phyloP scores from a whole-genome alignment of 345 rosid genomes.

The Odontarrhena argentea region DNA sequence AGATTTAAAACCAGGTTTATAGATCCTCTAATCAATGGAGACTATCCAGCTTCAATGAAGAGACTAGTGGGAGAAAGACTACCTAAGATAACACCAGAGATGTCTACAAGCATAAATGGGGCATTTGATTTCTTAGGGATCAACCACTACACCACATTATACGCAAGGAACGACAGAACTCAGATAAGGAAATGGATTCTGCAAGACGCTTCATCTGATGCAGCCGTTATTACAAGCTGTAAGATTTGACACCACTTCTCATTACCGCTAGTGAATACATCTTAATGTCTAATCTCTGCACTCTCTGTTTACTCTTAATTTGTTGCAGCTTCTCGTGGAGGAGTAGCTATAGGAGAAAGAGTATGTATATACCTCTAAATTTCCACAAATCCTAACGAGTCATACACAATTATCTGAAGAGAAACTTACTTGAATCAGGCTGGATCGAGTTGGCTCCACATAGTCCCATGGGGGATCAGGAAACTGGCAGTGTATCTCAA shows the following conservation, averaged over 20 bases:
- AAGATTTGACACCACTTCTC: neutral
- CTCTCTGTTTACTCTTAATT: conserved; percentile 8
- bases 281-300: conserved; percentile 1
- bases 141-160: conserved; percentile 84
- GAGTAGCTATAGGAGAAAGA: conserved; percentile 78
- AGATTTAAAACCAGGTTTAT: conserved; percentile 67
- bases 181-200: conserved; percentile 69
- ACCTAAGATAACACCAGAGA: conserved; percentile 60
- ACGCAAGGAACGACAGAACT: conserved; percentile 69
- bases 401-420: neutral
- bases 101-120: conserved; percentile 51
- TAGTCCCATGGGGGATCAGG: conserved; percentile 88
- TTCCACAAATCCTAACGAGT: neutral
- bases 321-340: conserved; percentile 63
- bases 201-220: conserved; percentile 83
- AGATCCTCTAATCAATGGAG: conserved; percentile 79
- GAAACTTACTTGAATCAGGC: conserved; percentile 62
- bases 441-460: conserved; percentile 83
- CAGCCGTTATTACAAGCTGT: conserved; percentile 78
- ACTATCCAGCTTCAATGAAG: conserved; percentile 79
- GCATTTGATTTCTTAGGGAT: conserved; percentile 74
- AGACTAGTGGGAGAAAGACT: conserved; percentile 69
- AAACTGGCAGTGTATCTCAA: conserved; percentile 59
- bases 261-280: neutral
- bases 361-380: conserved; percentile 47